Base-by-base conservation (phyloP, 1,284 basidiomycete species). In the Pseudomicrostroma phylloplanum region DNA sequence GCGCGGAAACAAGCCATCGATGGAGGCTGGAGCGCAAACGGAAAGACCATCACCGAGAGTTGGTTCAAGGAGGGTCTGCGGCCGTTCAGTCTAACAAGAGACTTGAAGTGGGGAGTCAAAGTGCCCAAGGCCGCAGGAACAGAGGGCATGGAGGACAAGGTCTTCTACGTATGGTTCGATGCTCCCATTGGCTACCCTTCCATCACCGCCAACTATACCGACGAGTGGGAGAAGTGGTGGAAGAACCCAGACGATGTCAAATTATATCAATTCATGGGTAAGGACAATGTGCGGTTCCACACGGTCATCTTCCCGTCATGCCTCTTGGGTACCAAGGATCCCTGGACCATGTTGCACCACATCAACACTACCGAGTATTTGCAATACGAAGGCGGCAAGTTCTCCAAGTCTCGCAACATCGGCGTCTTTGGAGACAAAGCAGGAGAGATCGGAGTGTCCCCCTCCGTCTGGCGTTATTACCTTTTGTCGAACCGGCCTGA, bases 381-480 rank as follows among this genome's bases (percentile, higher is more conserved):
- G 63, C 96, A 97, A 79, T 99, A 98, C 80, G 96, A 98, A 80
- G 91, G 91, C 60, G 94, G 93, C 58, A 99, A 99, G 80, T 99
- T 99, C 84, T 96, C 91, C 61, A 99, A 99, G 82, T 93, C 91
- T 73, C 87, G 91, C 71, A 92, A 92, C 71, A 88, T 96, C 63
- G 96, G 96, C 63, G 96, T 99, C 0, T 99, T 99, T 70, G 96
- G 96, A 41, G 92, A 93, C 69, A 89, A 89, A 46, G 96, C 96
- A 0, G 89, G 86, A 72, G 90, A 96, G 67, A 96, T 93, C 9
- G 91, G 91, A 6, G 88, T 96, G 51, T 89, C 93, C 39, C 82
- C 91, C 0, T 91, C 91, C 0, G 94, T 98, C 1, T 99, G 94
- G 96, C 85, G 96, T 67, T 99, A 96, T 81, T 98, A 96, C 81